Percentiles rank a stretch among this genome's conserved stretches.
These are phyloP conservation scores for Rhodamnia rubescens DNA, from an alignment of 345 rosid genomes.

Conservation along the genomic window DNA sequence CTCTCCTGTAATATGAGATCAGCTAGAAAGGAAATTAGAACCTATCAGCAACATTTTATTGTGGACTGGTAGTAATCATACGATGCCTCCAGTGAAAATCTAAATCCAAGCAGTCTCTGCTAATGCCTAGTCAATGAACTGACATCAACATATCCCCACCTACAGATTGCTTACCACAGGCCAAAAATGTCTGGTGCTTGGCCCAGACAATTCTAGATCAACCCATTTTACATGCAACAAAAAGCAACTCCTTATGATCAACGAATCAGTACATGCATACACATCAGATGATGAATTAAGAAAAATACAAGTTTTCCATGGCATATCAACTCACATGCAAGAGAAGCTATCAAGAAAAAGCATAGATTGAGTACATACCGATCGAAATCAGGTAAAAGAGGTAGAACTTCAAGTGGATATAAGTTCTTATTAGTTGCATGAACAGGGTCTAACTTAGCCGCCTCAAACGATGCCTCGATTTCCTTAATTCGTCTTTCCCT, in stretches of 20 bases:
- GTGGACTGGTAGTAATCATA: not conserved
- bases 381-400: constrained; percentile 80
- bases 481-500: constrained; percentile 94
- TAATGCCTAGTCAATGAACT: not conserved
- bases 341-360: not conserved
- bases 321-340: not conserved
- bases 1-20: not conserved
- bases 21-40: not conserved
- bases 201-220: not conserved
- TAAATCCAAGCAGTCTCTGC: not conserved
- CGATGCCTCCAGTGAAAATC: not conserved
- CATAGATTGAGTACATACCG: constrained; percentile 33
- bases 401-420: constrained; percentile 64
- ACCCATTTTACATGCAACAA: not conserved
- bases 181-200: not conserved
- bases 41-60: not conserved
- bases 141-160: not conserved
- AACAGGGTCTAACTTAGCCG: constrained; percentile 64
- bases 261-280: not conserved
- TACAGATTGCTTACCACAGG: not conserved
- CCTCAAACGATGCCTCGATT: constrained; percentile 81
- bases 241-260: not conserved
- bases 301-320: not conserved
- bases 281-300: not conserved
- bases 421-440: constrained; percentile 83